Evolutionary conservation across 1,139 yeast species (phyloP).

Genomic region (Magnusiomyces tetraspermus): DNA sequence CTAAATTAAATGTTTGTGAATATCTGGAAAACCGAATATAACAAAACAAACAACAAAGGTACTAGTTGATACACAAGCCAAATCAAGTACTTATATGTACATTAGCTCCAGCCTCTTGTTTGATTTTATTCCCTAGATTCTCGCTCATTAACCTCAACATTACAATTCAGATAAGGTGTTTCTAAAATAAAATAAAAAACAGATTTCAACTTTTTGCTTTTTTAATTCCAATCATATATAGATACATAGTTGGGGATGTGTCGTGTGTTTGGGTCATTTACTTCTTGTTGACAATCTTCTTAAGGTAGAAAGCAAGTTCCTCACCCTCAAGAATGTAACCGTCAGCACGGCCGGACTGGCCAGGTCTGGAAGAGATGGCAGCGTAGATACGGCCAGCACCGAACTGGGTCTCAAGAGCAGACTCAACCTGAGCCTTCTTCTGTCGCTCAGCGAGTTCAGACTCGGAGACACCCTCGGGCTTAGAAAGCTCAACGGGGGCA

Average conservation of each 20-base stretch:
- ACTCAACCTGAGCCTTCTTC: constrained; percentile 42
- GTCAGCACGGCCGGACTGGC: constrained; percentile 99
- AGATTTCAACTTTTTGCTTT: constrained; percentile 3
- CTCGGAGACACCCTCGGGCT: constrained; percentile 90
- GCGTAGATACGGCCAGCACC: constrained; percentile 65
- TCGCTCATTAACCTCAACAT: too few species aligned
- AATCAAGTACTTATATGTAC: too few species aligned
- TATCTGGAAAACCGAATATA: too few species aligned
- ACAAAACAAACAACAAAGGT: too few species aligned
- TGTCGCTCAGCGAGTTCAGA: constrained; percentile 56
- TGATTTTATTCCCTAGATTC: too few species aligned
- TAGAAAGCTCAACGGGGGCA: constrained; percentile 70
- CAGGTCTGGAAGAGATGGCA: constrained; percentile 98
- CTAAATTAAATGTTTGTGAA: too few species aligned
- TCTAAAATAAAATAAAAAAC: too few species aligned
- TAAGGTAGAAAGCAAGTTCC: constrained; percentile 99
- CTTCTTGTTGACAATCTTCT: constrained; percentile 99
- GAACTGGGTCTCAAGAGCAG: constrained; percentile 54
- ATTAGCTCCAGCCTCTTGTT: too few species aligned
- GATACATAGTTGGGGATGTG: neutral
- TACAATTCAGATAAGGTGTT: too few species aligned
- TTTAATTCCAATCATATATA: neutral
- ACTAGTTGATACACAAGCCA: too few species aligned
- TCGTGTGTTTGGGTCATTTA: constrained; percentile 35
- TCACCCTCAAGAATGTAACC: constrained; percentile 99